phyloP scores from a whole-genome alignment of 345 rosid genomes.

The Eucalyptus camaldulensis region DNA sequence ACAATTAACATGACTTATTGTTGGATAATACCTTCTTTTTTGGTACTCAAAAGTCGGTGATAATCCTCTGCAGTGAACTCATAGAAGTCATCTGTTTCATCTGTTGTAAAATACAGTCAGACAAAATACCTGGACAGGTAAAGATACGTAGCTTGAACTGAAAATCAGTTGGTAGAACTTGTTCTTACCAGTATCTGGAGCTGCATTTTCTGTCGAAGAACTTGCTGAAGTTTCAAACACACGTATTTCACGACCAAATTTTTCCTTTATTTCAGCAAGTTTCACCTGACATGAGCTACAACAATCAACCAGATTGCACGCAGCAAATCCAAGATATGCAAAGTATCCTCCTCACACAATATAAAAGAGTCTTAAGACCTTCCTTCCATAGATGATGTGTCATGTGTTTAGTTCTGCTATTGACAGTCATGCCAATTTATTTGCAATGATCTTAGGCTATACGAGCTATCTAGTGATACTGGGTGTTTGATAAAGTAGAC shows the following conservation, averaged over 20 bases:
- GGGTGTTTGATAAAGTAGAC: not conserved
- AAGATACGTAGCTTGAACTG: not conserved
- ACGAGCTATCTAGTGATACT: not conserved
- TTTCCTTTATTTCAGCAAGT: constrained; percentile 50
- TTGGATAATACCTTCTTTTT: constrained; percentile 45
- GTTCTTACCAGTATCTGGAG: constrained; percentile 23
- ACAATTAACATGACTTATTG: not conserved
- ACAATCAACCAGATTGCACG: not conserved
- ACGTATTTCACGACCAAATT: constrained; percentile 58
- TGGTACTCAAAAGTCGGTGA: constrained; percentile 34
- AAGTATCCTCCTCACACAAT: not conserved
- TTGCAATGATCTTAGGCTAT: not conserved
- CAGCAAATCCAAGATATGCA: not conserved
- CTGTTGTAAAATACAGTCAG: constrained; percentile 13
- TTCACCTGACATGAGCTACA: constrained; percentile 32
- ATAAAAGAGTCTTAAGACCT: not conserved
- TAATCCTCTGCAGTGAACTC: constrained; percentile 85
- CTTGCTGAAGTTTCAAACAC: constrained; percentile 56
- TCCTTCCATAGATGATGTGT: not conserved
- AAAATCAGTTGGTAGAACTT: not conserved
- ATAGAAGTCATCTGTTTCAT: constrained; percentile 72
- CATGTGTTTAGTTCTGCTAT: not conserved
- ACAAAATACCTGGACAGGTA: not conserved
- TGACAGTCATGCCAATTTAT: not conserved
- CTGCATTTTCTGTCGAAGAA: constrained; percentile 25